Conservation (phyloP, 2,329 filamentous ascomycete genomes). For the Beauveria sp. region DNA sequence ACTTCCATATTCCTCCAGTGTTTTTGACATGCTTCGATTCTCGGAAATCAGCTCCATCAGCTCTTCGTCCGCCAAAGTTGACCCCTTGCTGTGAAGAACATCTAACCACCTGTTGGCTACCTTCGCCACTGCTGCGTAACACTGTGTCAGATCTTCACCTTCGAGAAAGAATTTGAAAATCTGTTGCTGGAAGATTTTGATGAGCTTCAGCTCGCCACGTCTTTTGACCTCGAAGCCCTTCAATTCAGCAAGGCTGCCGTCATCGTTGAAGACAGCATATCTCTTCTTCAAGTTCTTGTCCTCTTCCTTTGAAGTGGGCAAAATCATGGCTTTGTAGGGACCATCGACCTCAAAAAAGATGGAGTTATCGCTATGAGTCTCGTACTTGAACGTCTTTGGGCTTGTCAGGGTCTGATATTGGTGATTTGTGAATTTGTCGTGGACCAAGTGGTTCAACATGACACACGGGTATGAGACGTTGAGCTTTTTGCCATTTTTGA, state of each 20-base stretch:
- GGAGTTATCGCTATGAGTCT: constrained; percentile 96
- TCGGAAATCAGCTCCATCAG: constrained; percentile 99
- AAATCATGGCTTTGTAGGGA: constrained; percentile 93
- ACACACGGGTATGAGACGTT: constrained; percentile 97
- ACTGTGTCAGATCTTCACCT: constrained; percentile 77
- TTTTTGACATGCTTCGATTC: constrained; percentile 97
- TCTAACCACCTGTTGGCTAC: constrained; percentile 97
- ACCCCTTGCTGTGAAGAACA: constrained; percentile 80
- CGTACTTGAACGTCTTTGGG: constrained; percentile 73
- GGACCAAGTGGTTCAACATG: constrained; percentile 97
- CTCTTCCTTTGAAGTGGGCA: constrained; percentile 96
- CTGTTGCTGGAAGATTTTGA: constrained; percentile 99
- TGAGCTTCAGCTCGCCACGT: constrained; percentile 94
- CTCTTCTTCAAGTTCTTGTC: constrained; percentile 99
- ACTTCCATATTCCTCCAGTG: constrained; percentile 85
- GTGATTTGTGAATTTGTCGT: constrained; percentile 90
- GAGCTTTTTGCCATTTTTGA: constrained; percentile 94
- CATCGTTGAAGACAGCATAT: constrained; percentile 98
- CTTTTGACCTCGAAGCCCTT: constrained; percentile 98
- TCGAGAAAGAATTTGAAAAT: constrained; percentile 99
- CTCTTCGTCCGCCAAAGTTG: constrained; percentile 89
- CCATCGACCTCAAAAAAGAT: constrained; percentile 99
- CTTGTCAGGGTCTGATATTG: constrained; percentile 92
- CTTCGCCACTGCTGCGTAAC: constrained; percentile 84
- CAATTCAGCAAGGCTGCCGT: constrained; percentile 87